phyloP scores from a whole-genome alignment of 2,329 filamentous ascomycete species.

The Aspergillus clavatus region DNA sequence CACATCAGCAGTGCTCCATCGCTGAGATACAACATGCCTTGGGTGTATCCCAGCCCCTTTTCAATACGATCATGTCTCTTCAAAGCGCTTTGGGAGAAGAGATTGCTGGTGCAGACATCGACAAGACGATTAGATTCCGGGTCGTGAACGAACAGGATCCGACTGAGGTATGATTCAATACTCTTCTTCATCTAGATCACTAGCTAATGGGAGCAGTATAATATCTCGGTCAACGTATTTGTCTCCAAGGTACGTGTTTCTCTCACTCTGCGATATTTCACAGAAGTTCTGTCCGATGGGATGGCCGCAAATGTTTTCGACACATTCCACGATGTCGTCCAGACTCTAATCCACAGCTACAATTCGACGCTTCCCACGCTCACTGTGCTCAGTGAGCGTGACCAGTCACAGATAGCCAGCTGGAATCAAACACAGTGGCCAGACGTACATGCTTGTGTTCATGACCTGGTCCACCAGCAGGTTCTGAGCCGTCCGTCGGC shows the following conservation, averaged over 20 bases:
- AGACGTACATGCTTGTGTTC: background rate
- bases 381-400: background rate
- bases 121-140: background rate
- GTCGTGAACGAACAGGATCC: background rate
- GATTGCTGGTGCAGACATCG: background rate
- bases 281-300: background rate
- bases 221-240: background rate
- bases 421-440: background rate
- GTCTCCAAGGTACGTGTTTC: background rate
- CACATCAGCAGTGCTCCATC: background rate
- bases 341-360: background rate
- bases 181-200: background rate
- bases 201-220: background rate
- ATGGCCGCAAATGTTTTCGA: background rate
- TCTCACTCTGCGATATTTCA: background rate
- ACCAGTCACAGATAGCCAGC: background rate
- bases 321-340: background rate
- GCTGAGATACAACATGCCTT: conserved; percentile 1
- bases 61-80: conserved; percentile 1
- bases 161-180: background rate
- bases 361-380: background rate
- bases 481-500: background rate
- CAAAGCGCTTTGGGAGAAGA: background rate
- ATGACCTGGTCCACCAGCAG: background rate
- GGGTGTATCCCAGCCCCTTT: background rate